These are phyloP conservation scores for Botrytis galanthina DNA, from an alignment of 2,329 filamentous ascomycete genomes.

Conservation along the genomic window DNA sequence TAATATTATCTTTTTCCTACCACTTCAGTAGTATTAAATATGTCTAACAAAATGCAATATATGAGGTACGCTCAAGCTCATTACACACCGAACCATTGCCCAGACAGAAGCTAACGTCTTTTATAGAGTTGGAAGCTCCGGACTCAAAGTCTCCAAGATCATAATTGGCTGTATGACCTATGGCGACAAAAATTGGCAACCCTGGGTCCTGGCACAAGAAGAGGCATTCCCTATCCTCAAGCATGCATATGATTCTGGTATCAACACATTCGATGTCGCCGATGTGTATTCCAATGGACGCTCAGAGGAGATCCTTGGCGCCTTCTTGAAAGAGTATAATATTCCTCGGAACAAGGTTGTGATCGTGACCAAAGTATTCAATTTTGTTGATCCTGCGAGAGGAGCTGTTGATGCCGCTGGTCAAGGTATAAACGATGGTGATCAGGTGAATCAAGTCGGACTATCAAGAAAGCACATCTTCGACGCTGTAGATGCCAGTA, in stretches of 20 bases:
- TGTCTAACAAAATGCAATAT: not conserved
- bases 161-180: not conserved
- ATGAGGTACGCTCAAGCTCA: not conserved
- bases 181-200: not conserved
- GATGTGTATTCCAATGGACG: not conserved
- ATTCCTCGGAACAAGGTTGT: not conserved
- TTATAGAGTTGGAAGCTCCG: not conserved
- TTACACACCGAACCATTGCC: not conserved
- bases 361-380: not conserved
- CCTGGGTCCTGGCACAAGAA: not conserved
- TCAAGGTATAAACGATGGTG: rapidly evolving
- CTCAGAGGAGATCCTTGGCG: not conserved
- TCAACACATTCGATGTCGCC: not conserved
- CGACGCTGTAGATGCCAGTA: not conserved
- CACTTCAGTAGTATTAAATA: not conserved
- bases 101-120: not conserved
- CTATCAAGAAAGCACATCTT: not conserved
- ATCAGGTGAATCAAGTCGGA: not conserved
- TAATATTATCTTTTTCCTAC: not conserved
- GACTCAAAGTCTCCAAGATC: not conserved
- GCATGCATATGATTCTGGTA: not conserved
- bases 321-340: not conserved
- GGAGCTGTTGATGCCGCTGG: not conserved
- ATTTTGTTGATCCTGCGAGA: not conserved
- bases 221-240: not conserved